Evolutionary conservation across 1,139 yeast species (phyloP), one percentile per base, ranked within the genome.

Genomic region (Spathaspora sp.): DNA sequence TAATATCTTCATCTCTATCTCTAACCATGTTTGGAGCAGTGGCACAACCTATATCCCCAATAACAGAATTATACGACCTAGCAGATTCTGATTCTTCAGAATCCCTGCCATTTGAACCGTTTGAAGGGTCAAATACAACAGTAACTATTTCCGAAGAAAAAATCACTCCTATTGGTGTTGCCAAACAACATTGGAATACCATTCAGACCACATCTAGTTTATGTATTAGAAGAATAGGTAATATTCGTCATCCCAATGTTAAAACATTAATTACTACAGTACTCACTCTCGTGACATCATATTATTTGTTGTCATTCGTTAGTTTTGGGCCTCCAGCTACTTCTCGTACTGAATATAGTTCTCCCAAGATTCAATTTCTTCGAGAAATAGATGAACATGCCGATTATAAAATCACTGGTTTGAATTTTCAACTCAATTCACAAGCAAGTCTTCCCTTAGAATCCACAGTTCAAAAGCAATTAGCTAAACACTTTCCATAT

Each of bases 401-500:
- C 20, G 68, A 76, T 51, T 75, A 76, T 70, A 65, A 62, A 47
- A 53, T 59, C 16, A 51, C 59, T 24, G 81, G 80, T 1, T 52
- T 65, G 41, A 69, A 71, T 46, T 66, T 70, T 53, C 72, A 65
- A 44, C 69, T 75, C 4, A 64, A 62, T 43, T 58, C 54, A 13
- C 60, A 51, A 48, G 61, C 68, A 11, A 54, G 59, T 16, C 56
- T 73, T 36, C 73, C 71, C 0, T 51, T 46, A 2, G 58, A 60
- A 4, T 58, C 79, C 1, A 64, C 78, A 0, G 51, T 80, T 13
- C 72, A 87, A 47, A 77, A 77, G 47, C 83, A 81, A 56, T 70
- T 90, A 45, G 73, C 88, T 4, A 76, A 62, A 55, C 80, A 81
- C 53, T 88, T 85, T 60, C 96, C 96, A 0, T 90, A 89, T 62